Base-by-base conservation (phyloP, 306 rosid species). In the Gastrolobium bilobum region DNA sequence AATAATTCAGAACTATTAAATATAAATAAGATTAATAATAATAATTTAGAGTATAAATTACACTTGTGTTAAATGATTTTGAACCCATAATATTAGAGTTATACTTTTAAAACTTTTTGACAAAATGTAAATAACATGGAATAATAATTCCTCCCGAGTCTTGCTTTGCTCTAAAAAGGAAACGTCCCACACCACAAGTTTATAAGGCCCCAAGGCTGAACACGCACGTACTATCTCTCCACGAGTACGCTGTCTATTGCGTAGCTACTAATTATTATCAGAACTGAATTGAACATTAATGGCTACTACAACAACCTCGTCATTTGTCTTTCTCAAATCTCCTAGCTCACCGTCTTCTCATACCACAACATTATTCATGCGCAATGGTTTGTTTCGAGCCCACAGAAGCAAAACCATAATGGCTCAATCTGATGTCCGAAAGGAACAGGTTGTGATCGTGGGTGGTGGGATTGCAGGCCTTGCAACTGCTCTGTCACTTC, bases 401-500 rank as follows among this genome's bases (percentile, higher is more conserved):
- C 37, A 54, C 66, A 82, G 73, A 74, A 68, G 43, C 46, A 88
- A 70, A 83, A 38, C 60, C 77, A 29, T 8, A 48, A 88, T 57
- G 77, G 87, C 89, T 69, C 90, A 86, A 81, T 75, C 82, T 4
- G 68, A 52, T 30, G 79, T 57, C 50, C 85, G 59, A 67, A 87
- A 70, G 62, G 88, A 90, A 82, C 86, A 87, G 10, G 87, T 90
- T 10, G 91, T 90, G 37, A 84, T 92, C 11, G 91, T 92, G 3
- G 97, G 97, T 34, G 97, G 43, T 48, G 83, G 96, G 44, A 90
- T 92, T 5, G 93, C 92, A 6, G 96, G 96, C 54, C 92, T 92
- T 51, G 93, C 95, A 58, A 89, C 97, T 2, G 91, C 96, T 2
- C 82, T 92, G 3, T 87, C 97, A 42, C 97, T 92, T 78, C 96